Conservation (phyloP, 2,329 filamentous ascomycete genomes). For the Cladosporium austrohemisphaericum region DNA sequence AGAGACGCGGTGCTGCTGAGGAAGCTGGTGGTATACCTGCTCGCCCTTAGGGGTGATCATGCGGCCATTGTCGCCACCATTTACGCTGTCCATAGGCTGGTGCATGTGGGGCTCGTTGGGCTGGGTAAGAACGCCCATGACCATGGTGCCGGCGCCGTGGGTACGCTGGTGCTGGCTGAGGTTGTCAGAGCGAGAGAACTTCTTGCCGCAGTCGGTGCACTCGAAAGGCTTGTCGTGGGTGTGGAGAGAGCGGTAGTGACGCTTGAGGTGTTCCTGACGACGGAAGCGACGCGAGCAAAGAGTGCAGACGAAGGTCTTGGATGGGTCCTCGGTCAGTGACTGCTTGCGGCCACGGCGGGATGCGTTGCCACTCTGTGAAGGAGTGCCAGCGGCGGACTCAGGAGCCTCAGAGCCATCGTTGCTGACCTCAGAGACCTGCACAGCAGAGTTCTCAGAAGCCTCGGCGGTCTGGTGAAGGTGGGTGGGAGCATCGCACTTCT, state of each 20-base stretch:
- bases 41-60: conserved; percentile 35
- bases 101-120: conserved; percentile 28
- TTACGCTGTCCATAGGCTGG: conserved; percentile 32
- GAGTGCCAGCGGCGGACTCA: conserved; percentile 30
- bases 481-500: conserved; percentile 40
- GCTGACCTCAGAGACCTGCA: conserved; percentile 38
- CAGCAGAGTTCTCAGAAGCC: conserved; percentile 40
- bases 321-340: conserved; percentile 93
- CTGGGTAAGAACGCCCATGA: conserved; percentile 71
- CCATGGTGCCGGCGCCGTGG: conserved; percentile 82
- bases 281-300: conserved; percentile 96
- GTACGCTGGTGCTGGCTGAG: conserved; percentile 93
- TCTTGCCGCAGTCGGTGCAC: conserved; percentile 97
- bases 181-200: conserved; percentile 97
- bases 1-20: conserved; percentile 28
- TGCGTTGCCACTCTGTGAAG: conserved; percentile 48
- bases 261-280: conserved; percentile 96
- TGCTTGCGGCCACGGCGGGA: conserved; percentile 97
- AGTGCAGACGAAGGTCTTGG: conserved; percentile 96
- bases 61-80: conserved; percentile 33
- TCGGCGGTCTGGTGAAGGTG: conserved; percentile 45
- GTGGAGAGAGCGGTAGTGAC: conserved; percentile 96
- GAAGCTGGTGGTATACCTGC: conserved; percentile 23
- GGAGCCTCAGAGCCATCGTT: conserved; percentile 27
- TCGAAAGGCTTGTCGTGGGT: conserved; percentile 98